Evolutionary conservation across 129 eudicot species (phyloP), one percentile per base, ranked within the genome.

Genomic region (Logfia minima): DNA sequence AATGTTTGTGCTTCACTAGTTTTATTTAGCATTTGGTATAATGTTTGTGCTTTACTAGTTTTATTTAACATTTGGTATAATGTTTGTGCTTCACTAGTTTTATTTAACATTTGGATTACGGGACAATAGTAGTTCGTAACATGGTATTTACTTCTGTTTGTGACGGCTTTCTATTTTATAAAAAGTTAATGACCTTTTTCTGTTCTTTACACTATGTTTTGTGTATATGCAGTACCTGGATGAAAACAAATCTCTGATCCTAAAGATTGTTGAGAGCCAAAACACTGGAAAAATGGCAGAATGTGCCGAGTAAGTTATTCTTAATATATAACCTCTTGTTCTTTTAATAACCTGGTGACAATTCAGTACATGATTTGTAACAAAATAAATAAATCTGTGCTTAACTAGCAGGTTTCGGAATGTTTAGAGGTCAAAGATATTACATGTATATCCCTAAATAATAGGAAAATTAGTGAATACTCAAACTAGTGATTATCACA

Each of bases 261-360:
- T 94, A 76, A 94, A 88, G 92, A 95, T 95, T 80, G 97, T 95
- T 70, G 99, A 95, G 84, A 91, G 96, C 84, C 99, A 95, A 75
- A 95, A 91, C 84, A 87, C 94, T 0, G 99, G 99, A 77, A 95
- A 89, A 74, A 82, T 95, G 78, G 91, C 88, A n/a, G 99, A 95
- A 69, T 95, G 99, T 83, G 99, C 99, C 8, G 99, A 94, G 98
- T 93, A 84, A 90, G 97, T 72, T 29, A 23, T 56, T 19, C 11
- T 7, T 66, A 69, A 19, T 60, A n/a, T 8, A 10, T 65, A 26
- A 16, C 9, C 23, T 32, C 18, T 32, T 17, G 48, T 31, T 34
- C 41, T 29, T 16, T 65, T 60, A 2, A 23, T 61, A 48, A 48
- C 18, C 18, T 14, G 18, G n/a, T 14, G 55, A 4, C 55, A 14